Conservation (phyloP, 257 asterid genomes). For the Penstemon davidsonii region DNA sequence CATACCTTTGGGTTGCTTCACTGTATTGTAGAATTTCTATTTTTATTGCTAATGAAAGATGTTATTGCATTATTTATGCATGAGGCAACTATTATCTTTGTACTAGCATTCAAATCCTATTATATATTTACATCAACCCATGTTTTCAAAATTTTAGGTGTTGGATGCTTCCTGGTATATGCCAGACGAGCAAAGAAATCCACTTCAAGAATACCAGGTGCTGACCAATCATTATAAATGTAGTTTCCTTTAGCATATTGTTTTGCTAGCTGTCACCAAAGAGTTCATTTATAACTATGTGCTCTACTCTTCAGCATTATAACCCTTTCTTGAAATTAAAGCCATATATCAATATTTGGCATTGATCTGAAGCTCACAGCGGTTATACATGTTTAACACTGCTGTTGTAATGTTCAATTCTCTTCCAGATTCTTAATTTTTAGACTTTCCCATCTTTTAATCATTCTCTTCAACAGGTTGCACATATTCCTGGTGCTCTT, state of each 20-base stretch:
- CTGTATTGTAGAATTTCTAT: no score
- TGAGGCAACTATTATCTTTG: constrained; percentile 14
- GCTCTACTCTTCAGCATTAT: background rate
- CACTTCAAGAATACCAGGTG: constrained; percentile 98
- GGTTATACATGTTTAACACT: constrained; percentile 13
- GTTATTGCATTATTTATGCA: background rate
- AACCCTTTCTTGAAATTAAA: constrained; percentile 19
- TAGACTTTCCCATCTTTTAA: background rate
- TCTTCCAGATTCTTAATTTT: background rate
- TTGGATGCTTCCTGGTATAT: constrained; percentile 99
- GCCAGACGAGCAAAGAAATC: constrained; percentile 98
- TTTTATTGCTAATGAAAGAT: no score
- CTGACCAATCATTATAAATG: constrained; percentile 13
- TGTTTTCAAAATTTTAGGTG: constrained; percentile 48
- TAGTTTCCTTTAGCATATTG: constrained; percentile 7
- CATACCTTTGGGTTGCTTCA: background rate
- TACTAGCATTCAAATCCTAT: constrained; percentile 6
- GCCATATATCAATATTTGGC: constrained; percentile 14
- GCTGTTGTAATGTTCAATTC: background rate
- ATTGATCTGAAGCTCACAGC: constrained; percentile 15
- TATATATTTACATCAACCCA: constrained; percentile 5
- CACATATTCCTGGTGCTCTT: constrained; percentile 98
- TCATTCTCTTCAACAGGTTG: constrained; percentile 56
- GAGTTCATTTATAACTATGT: constrained; percentile 1
- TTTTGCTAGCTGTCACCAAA: constrained; percentile 20